phyloP scores from a whole-genome alignment of 805 yeast genomes.

The Sugiyamaella marilandica region DNA sequence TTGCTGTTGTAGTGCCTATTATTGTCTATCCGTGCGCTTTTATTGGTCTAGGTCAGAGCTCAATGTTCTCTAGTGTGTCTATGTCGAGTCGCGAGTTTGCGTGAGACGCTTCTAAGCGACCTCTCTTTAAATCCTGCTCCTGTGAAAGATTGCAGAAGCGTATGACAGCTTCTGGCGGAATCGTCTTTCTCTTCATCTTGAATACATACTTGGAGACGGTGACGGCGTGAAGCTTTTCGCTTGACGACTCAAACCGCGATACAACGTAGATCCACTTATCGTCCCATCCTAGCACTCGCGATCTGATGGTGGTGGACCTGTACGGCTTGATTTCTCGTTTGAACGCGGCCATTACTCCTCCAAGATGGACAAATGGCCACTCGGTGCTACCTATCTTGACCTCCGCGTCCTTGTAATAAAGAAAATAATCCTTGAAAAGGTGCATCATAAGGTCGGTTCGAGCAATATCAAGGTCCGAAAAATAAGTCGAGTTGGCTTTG shows the following conservation, averaged over 20 bases:
- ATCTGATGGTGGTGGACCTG: conserved; percentile 48
- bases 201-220: conserved; percentile 76
- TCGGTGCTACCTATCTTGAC: conserved; percentile 25
- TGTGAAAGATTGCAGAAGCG: conserved; percentile 51
- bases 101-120: conserved; percentile 19
- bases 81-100: not conserved
- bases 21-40: not conserved
- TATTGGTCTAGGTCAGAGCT: not conserved
- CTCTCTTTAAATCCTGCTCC: conserved; percentile 34
- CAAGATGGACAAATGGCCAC: conserved; percentile 72
- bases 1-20: not conserved
- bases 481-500: conserved; percentile 83
- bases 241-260: conserved; percentile 50
- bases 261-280: conserved; percentile 76
- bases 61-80: not conserved
- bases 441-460: conserved; percentile 58
- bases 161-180: conserved; percentile 59
- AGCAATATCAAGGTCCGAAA: conserved; percentile 72
- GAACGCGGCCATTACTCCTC: conserved; percentile 62
- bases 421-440: conserved; percentile 54
- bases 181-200: conserved; percentile 71
- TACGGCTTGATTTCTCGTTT: conserved; percentile 70
- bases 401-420: conserved; percentile 36
- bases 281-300: conserved; percentile 76
- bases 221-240: conserved; percentile 44